Conservation (phyloP, 1,139 yeast species). For the Saccharomycopsis hybrid region DNA sequence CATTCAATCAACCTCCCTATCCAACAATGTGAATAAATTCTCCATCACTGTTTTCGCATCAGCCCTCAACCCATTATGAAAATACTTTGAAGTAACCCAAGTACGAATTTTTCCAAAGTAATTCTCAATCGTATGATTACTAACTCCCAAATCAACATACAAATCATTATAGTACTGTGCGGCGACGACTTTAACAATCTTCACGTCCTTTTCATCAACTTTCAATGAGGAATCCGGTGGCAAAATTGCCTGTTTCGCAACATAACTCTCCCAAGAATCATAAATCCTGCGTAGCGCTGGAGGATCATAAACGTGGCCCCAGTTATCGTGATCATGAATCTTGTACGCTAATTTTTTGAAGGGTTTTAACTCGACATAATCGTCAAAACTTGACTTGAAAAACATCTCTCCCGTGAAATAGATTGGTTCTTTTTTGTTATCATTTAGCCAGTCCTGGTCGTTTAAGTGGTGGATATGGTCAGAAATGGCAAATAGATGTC, state of each 20-base stretch:
- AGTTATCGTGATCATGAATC: constrained; percentile 36
- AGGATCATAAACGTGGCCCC: constrained; percentile 39
- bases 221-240: constrained; percentile 2
- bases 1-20: constrained; percentile 40
- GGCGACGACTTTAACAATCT: constrained; percentile 42
- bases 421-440: constrained; percentile 28
- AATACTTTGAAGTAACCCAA: constrained; percentile 43
- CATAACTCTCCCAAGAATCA: constrained; percentile 8
- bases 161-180: constrained; percentile 46
- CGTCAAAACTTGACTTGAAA: constrained; percentile 43
- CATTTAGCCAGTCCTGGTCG: constrained; percentile 9
- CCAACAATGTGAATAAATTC: constrained; percentile 36
- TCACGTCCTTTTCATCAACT: constrained; percentile 15
- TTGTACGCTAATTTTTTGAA: constrained; percentile 38
- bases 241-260: constrained; percentile 1
- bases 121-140: constrained; percentile 31
- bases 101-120: constrained; percentile 36
- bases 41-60: constrained; percentile 38
- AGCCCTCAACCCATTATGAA: constrained; percentile 47
- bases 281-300: constrained; percentile 8
- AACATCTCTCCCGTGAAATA: constrained; percentile 57
- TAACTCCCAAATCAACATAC: constrained; percentile 46
- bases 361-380: constrained; percentile 37
- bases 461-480: neutral
- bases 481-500: constrained; percentile 3